Evolutionary conservation across 805 yeast species (phyloP).

Genomic region (Yarrowia bubula): DNA sequence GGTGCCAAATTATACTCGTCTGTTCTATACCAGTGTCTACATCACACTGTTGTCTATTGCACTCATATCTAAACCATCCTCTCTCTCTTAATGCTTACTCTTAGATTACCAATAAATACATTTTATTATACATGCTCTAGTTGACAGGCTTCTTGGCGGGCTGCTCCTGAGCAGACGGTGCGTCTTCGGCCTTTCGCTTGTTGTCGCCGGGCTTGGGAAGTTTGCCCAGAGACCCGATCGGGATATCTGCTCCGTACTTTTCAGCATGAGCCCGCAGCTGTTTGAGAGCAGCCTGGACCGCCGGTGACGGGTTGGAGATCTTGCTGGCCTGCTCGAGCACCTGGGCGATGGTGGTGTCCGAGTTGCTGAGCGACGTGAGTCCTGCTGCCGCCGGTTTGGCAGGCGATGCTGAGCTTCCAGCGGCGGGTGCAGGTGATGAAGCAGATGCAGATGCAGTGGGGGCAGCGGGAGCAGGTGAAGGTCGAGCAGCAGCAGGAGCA

Average conservation of each 20-base stretch:
- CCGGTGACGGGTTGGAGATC: conserved; percentile 40
- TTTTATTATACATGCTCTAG: conserved; percentile 19
- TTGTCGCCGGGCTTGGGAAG: conserved; percentile 21
- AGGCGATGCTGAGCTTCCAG: conserved; percentile 2
- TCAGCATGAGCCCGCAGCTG: conserved; percentile 39
- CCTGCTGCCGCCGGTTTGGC: conserved; percentile 3
- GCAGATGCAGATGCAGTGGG: background rate
- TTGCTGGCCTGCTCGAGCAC: conserved; percentile 41
- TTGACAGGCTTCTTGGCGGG: conserved; percentile 16
- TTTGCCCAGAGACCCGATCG: conserved; percentile 22
- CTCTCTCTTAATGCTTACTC: no score
- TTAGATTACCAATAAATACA: conserved; percentile 14
- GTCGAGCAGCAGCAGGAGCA: background rate
- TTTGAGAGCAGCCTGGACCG: conserved; percentile 39
- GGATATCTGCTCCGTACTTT: conserved; percentile 28
- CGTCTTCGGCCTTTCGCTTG: conserved; percentile 23
- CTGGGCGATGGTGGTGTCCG: conserved; percentile 36
- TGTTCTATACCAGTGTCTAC: no score
- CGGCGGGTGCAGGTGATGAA: conserved; percentile 2
- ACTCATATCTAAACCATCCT: no score
- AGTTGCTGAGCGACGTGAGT: conserved; percentile 16
- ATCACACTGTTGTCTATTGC: no score
- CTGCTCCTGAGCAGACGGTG: background rate
- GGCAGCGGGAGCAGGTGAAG: background rate
- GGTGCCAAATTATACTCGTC: no score